Percentiles rank a stretch among this genome's conserved stretches.
Evolutionary conservation across 805 yeast species (phyloP).

Genomic region (Kuraishia ogatae): DNA sequence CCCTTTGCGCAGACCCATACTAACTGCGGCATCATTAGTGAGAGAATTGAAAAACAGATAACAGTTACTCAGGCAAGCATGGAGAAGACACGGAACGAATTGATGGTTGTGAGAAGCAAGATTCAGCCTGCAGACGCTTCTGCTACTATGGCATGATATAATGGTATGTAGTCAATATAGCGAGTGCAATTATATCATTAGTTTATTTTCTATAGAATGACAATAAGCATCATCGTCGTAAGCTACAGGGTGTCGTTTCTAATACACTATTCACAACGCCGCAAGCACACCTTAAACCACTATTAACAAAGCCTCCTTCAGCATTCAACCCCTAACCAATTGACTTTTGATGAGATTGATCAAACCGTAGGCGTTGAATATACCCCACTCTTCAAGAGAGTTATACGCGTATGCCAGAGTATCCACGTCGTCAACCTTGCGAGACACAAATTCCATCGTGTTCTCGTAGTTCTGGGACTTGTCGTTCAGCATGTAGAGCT

Average conservation of each 20-base stretch:
- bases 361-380: slow-evolving; percentile 56
- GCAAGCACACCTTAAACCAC: neutral
- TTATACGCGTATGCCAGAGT: slow-evolving; percentile 51
- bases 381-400: slow-evolving; percentile 66
- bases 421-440: slow-evolving; percentile 45
- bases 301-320: neutral
- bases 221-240: neutral
- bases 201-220: neutral
- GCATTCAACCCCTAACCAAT: slow-evolving; percentile 44
- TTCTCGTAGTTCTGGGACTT: slow-evolving; percentile 40
- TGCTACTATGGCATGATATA: neutral
- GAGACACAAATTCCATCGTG: slow-evolving; percentile 59
- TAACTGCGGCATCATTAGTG: slow-evolving; percentile 14
- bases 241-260: neutral
- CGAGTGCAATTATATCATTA: neutral
- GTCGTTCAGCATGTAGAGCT: slow-evolving; percentile 76
- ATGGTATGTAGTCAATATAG: too few species aligned
- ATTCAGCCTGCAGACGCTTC: slow-evolving; percentile 6
- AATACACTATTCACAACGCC: neutral
- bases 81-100: slow-evolving; percentile 49
- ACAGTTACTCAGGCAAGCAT: slow-evolving; percentile 43
- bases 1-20: too few species aligned
- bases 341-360: slow-evolving; percentile 67
- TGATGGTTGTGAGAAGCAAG: slow-evolving; percentile 33
- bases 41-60: slow-evolving; percentile 66